Evolutionary conservation across 352 stramenopile species (phyloP).

Genomic region (Phytophthora constricta): DNA sequence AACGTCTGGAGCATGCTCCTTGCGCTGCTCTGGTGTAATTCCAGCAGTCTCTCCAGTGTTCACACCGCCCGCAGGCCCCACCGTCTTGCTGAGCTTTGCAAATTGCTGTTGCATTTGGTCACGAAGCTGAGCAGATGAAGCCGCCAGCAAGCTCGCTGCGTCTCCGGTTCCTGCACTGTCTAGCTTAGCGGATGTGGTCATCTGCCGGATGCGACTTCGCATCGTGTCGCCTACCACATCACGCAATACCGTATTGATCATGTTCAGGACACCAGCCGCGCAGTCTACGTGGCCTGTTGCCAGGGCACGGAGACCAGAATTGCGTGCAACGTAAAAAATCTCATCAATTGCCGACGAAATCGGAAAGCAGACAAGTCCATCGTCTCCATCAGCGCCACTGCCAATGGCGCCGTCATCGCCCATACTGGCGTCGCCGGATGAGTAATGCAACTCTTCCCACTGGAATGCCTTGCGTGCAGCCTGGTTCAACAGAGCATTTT

Average conservation of each 20-base stretch:
- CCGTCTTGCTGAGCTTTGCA: slow-evolving; percentile 87
- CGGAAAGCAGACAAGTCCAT: slow-evolving; percentile 61
- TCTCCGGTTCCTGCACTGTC: slow-evolving; percentile 48
- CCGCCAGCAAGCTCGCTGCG: slow-evolving; percentile 49
- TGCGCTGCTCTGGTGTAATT: slow-evolving; percentile 45
- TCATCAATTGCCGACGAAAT: slow-evolving; percentile 89
- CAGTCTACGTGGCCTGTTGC: slow-evolving; percentile 86
- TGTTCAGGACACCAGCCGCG: slow-evolving; percentile 82
- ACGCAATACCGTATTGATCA: slow-evolving; percentile 85
- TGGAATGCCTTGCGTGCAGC: slow-evolving; percentile 86
- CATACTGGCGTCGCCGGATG: slow-evolving; percentile 33
- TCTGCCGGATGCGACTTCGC: slow-evolving; percentile 77
- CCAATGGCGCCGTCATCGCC: slow-evolving; percentile 7
- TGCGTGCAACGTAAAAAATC: slow-evolving; percentile 88
- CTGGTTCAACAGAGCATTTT: slow-evolving; percentile 79
- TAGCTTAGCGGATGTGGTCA: slow-evolving; percentile 68
- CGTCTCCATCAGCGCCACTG: slow-evolving; percentile 13
- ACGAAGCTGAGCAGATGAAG: slow-evolving; percentile 73
- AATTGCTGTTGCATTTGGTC: slow-evolving; percentile 88
- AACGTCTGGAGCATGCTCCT: slow-evolving; percentile 73
- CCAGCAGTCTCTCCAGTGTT: slow-evolving; percentile 20
- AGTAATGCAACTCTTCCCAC: slow-evolving; percentile 83
- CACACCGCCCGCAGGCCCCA: slow-evolving; percentile 47
- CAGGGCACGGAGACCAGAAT: slow-evolving; percentile 80
- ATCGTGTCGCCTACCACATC: slow-evolving; percentile 83